A percentile compares a stretch with the other conserved stretches of the same genome.
Conservation (phyloP, 2,329 filamentous ascomycete genomes). For the Diplodia corticola region DNA sequence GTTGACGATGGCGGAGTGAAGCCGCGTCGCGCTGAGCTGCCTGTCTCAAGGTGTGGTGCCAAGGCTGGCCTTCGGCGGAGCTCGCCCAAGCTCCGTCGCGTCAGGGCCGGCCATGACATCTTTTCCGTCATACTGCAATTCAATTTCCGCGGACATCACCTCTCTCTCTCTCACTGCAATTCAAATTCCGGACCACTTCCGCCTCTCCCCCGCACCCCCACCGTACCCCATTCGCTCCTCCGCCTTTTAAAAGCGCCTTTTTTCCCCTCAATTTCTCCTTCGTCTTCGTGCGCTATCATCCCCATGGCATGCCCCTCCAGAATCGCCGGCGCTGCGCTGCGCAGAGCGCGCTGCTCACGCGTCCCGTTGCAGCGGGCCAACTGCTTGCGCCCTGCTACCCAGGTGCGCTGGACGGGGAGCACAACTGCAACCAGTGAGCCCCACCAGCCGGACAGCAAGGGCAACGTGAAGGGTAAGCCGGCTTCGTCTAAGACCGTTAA, state of each 20-base stretch:
- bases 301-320: conserved; percentile 40
- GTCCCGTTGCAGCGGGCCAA: conserved; percentile 30
- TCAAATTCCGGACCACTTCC: background rate
- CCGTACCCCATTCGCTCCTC: background rate
- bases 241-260: background rate
- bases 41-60: conserved; percentile 11
- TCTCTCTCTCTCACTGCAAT: conserved; percentile 16
- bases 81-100: conserved; percentile 22
- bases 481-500: conserved; percentile 55
- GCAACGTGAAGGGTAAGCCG: conserved; percentile 35
- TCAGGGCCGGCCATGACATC: conserved; percentile 23
- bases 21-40: conserved; percentile 23
- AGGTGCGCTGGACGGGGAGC: conserved; percentile 40
- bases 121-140: background rate
- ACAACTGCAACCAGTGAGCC: conserved; percentile 46
- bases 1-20: conserved; percentile 13
- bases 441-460: conserved; percentile 40
- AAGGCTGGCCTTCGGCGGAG: conserved; percentile 12
- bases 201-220: background rate
- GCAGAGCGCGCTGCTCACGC: conserved; percentile 34
- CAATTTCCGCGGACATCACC: conserved; percentile 20
- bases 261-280: background rate
- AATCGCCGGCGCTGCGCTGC: conserved; percentile 34
- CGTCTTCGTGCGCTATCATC: conserved; percentile 16
- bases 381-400: conserved; percentile 32